These are phyloP conservation scores for Bretschneidera sinensis DNA, from an alignment of 345 rosid species.

Conservation along the genomic window DNA sequence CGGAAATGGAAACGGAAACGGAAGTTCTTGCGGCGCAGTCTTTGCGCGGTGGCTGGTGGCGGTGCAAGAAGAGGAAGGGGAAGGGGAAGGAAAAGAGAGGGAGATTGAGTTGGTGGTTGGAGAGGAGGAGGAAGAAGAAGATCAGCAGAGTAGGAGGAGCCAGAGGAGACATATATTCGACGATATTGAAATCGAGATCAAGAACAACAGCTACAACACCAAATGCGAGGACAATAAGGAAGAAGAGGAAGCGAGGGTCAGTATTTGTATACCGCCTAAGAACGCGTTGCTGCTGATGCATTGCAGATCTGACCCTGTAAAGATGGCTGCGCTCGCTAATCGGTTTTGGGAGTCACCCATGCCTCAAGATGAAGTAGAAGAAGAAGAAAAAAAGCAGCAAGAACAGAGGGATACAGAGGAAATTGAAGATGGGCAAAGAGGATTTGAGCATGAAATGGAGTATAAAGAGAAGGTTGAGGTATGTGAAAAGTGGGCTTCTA, in stretches of 20 bases:
- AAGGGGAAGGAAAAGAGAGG: conserved; percentile 42
- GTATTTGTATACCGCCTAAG: conserved; percentile 73
- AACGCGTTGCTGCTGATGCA: conserved; percentile 87
- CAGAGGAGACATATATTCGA: conserved; percentile 74
- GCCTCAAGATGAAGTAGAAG: conserved; percentile 23
- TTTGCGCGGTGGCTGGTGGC: conserved; percentile 81
- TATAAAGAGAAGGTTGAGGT: conserved; percentile 27
- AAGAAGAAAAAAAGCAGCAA: conserved; percentile 17
- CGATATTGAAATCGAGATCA: conserved; percentile 45
- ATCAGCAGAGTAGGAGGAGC: too few relatives aligned
- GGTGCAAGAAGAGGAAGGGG: conserved; percentile 65
- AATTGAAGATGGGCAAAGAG: conserved; percentile 11
- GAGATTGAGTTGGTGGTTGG: conserved; percentile 75
- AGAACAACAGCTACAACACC: conserved; percentile 24
- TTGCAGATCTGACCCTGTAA: conserved; percentile 94
- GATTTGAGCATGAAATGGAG: conserved; percentile 30
- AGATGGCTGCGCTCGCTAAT: conserved; percentile 81
- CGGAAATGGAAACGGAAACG: conserved; percentile 20
- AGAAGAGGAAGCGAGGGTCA: conserved; percentile 46
- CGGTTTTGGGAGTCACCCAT: conserved; percentile 59
- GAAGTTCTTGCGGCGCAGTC: conserved; percentile 63
- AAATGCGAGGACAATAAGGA: conserved; percentile 34
- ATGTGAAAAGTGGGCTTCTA: conserved; percentile 29
- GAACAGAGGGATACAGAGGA: conserved; percentile 6
- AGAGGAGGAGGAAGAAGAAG: conserved; percentile 39